phyloP scores from a whole-genome alignment of 1,284 basidiomycete genomes.

The Boletus nobilissimus region DNA sequence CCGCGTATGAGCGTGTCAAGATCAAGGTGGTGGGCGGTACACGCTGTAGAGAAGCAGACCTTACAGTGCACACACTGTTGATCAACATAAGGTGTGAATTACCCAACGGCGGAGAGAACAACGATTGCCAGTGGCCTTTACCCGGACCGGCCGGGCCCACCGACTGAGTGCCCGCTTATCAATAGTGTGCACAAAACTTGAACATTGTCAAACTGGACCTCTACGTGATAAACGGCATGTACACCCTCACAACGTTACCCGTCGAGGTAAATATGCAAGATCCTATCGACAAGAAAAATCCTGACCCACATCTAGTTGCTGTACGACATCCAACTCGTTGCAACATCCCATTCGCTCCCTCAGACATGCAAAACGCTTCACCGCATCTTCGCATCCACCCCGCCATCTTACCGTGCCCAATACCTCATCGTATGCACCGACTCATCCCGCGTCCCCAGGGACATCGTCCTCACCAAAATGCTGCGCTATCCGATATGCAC shows the following conservation, averaged over 20 bases:
- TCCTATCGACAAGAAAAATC: background rate
- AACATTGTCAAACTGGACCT: background rate
- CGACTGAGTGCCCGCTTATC: too few species aligned
- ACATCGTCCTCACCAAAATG: slow-evolving; percentile 55
- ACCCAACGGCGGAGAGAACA: too few species aligned
- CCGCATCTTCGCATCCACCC: slow-evolving; percentile 61
- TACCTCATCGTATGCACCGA: slow-evolving; percentile 62
- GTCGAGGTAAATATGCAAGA: slow-evolving; percentile 53
- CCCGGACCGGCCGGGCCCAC: too few species aligned
- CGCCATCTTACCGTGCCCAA: slow-evolving; percentile 63
- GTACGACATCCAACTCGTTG: slow-evolving; percentile 76
- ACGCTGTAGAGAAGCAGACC: too few species aligned
- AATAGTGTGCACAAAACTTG: too few species aligned
- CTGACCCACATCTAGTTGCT: slow-evolving; percentile 62
- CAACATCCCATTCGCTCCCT: slow-evolving; percentile 70
- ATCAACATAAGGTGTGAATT: too few species aligned
- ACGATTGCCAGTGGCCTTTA: too few species aligned
- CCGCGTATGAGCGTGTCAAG: too few species aligned
- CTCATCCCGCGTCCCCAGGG: slow-evolving; percentile 13
- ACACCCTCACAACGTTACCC: slow-evolving; percentile 52
- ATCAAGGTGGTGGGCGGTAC: too few species aligned
- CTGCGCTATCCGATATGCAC: slow-evolving; percentile 76
- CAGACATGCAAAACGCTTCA: slow-evolving; percentile 62
- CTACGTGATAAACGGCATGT: slow-evolving; percentile 18
- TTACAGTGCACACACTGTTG: too few species aligned